Evolutionary conservation across 2,329 filamentous ascomycete genomes (phyloP).

Genomic region (Pleomassaria siparia): DNA sequence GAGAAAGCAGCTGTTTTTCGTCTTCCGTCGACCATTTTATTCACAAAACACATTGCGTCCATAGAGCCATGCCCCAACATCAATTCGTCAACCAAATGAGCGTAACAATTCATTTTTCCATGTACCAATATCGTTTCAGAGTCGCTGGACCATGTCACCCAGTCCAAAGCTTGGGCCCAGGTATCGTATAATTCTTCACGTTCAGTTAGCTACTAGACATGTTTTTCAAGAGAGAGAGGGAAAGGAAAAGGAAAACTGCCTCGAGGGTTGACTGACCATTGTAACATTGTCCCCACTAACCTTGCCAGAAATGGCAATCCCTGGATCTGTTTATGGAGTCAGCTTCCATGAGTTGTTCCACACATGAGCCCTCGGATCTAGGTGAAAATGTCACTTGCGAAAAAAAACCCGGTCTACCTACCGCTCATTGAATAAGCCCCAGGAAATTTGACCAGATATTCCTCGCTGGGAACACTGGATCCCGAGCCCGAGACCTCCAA

Average conservation of each 20-base stretch:
- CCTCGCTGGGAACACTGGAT: constrained; percentile 3
- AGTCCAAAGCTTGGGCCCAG: constrained; percentile 11
- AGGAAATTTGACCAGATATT: constrained; percentile 13
- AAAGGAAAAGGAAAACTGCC: not conserved
- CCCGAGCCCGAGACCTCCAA: constrained; percentile 8
- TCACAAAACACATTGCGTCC: no score
- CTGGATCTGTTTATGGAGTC: constrained; percentile 7
- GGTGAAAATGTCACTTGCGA: not conserved
- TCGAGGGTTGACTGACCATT: constrained; percentile 3
- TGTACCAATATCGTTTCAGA: no score
- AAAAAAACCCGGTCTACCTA: constrained; percentile 3
- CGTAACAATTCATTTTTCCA: no score
- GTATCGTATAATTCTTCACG: constrained; percentile 10
- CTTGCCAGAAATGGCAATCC: constrained; percentile 12
- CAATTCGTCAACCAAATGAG: no score
- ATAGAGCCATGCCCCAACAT: no score
- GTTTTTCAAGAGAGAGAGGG: not conserved
- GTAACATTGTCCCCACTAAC: constrained; percentile 1
- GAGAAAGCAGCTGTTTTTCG: no score
- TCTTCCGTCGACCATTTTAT: no score
- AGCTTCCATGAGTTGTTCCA: no score
- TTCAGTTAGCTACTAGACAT: not conserved
- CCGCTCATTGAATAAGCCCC: constrained; percentile 10
- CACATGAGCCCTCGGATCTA: not conserved
- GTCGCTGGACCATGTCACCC: not conserved